Conservation (phyloP, 2,329 filamentous ascomycete species). For the Fusarium chuoi region DNA sequence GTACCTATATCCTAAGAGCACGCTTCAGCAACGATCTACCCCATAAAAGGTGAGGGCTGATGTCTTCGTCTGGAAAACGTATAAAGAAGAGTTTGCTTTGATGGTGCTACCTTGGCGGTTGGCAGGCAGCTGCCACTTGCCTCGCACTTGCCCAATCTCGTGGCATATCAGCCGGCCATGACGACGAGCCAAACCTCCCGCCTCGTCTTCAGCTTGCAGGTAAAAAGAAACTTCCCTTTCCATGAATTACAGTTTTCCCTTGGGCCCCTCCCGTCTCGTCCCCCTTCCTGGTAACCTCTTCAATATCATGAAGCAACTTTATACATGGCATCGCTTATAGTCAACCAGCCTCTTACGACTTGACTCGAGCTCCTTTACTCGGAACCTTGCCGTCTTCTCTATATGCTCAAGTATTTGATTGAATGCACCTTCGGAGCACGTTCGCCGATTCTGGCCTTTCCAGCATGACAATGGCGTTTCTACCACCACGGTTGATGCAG, state of each 20-base stretch:
- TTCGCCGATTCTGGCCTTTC: background rate
- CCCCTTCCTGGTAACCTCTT: background rate
- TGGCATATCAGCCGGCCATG: background rate
- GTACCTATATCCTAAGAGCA: background rate
- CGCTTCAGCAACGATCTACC: background rate
- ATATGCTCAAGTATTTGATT: background rate
- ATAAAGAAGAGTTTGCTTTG: background rate
- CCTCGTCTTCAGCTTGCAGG: background rate
- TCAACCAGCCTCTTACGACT: background rate
- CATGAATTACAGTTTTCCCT: background rate
- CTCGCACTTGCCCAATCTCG: slow-evolving; percentile 36
- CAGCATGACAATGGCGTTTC: slow-evolving; percentile 27
- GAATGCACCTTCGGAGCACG: background rate
- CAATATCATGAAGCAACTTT: slow-evolving; percentile 13
- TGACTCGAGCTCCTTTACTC: background rate
- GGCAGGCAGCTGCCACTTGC: slow-evolving; percentile 28
- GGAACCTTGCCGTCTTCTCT: background rate
- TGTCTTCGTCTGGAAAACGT: background rate
- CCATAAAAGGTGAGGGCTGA: background rate
- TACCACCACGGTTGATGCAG: slow-evolving; percentile 12
- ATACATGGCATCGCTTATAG: slow-evolving; percentile 21
- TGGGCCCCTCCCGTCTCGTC: background rate
- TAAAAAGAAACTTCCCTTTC: background rate
- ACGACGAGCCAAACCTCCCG: background rate
- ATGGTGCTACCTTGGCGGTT: background rate